Conservation (phyloP, 352 stramenopile genomes). For the Globisporangium acanthophoron region DNA sequence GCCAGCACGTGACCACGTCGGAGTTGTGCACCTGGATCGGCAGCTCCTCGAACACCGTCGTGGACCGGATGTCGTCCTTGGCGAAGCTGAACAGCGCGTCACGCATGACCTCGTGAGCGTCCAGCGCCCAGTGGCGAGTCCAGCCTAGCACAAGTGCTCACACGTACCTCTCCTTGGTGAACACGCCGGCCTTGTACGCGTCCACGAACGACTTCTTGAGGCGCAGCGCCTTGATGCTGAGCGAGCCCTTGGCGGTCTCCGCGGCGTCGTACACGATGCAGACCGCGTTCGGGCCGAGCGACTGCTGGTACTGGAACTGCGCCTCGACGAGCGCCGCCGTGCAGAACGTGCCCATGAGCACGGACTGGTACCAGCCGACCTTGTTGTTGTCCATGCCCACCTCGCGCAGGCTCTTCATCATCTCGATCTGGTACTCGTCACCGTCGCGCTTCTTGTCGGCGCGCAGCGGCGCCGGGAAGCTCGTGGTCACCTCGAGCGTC, state of each 20-base stretch:
- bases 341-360: slow-evolving; percentile 96
- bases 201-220: slow-evolving; percentile 93
- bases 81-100: slow-evolving; percentile 35
- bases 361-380: slow-evolving; percentile 98
- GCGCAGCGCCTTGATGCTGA: slow-evolving; percentile 95
- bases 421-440: slow-evolving; percentile 97
- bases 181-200: slow-evolving; percentile 82
- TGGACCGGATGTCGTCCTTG: slow-evolving; percentile 77
- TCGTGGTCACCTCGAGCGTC: slow-evolving; percentile 96
- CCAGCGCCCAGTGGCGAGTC: not conserved
- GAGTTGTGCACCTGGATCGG: slow-evolving; percentile 95
- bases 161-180: slow-evolving; percentile 64
- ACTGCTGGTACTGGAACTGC: slow-evolving; percentile 96
- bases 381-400: slow-evolving; percentile 99
- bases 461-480: slow-evolving; percentile 92
- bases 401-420: slow-evolving; percentile 98
- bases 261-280: slow-evolving; percentile 97
- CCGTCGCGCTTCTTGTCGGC: slow-evolving; percentile 74
- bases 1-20: slow-evolving; percentile 91
- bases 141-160: no score
- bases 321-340: slow-evolving; percentile 92
- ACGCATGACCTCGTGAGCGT: not conserved
- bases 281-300: slow-evolving; percentile 95
- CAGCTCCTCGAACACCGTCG: slow-evolving; percentile 94
- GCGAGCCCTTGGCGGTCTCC: slow-evolving; percentile 91